Conservation (phyloP, 2,329 filamentous ascomycete species). For the Alternaria angustiovoidea region DNA sequence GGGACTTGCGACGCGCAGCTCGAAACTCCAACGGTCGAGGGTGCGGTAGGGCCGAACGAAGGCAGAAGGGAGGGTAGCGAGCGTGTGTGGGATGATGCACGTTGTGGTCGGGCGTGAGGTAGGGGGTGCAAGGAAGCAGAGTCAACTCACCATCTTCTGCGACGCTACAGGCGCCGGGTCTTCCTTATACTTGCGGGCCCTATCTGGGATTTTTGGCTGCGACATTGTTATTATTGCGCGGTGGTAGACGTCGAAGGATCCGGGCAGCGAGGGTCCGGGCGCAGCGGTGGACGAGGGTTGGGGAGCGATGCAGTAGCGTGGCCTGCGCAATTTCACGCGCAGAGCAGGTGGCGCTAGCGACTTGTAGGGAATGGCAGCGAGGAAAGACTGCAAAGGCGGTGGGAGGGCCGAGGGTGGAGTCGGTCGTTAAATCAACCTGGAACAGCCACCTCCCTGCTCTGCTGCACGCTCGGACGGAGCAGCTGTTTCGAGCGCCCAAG, state of each 20-base stretch:
- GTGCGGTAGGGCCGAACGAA: slow-evolving; percentile 26
- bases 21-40: slow-evolving; percentile 46
- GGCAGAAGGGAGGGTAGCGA: slow-evolving; percentile 29
- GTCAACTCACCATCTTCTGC: slow-evolving; percentile 54
- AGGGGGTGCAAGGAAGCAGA: slow-evolving; percentile 45
- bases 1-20: slow-evolving; percentile 27
- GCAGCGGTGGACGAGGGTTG: slow-evolving; percentile 40
- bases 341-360: slow-evolving; percentile 26
- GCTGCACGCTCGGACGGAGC: slow-evolving; percentile 40
- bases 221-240: slow-evolving; percentile 53
- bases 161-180: slow-evolving; percentile 55
- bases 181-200: slow-evolving; percentile 55
- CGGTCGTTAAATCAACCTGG: slow-evolving; percentile 50
- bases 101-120: slow-evolving; percentile 8
- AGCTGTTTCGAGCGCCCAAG: slow-evolving; percentile 37
- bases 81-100: slow-evolving; percentile 22
- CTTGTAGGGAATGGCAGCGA: slow-evolving; percentile 16
- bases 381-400: slow-evolving; percentile 23
- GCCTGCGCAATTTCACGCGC: slow-evolving; percentile 50
- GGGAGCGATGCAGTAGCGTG: slow-evolving; percentile 46
- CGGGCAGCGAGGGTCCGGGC: slow-evolving; percentile 44
- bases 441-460: slow-evolving; percentile 46
- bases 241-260: slow-evolving; percentile 43
- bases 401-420: slow-evolving; percentile 39
- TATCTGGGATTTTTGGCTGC: slow-evolving; percentile 52